These are phyloP conservation scores for Podila horticola DNA, from an alignment of 192 early-diverging fungal species.

Conservation along the genomic window DNA sequence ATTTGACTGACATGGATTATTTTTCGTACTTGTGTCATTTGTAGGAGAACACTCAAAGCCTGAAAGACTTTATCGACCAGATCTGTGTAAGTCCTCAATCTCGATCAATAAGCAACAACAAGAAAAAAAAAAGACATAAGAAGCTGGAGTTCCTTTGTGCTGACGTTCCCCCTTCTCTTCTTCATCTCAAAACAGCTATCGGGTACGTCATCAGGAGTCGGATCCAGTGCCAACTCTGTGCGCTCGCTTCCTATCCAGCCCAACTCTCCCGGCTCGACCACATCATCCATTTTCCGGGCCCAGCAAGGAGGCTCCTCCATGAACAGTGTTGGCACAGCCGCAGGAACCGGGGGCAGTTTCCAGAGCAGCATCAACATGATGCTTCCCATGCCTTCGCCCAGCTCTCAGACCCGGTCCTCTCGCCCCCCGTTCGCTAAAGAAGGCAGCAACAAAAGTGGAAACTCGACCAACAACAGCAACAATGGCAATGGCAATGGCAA, in stretches of 20 bases:
- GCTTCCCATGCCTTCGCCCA: slow-evolving; percentile 19
- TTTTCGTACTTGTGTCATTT: not conserved
- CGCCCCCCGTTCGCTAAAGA: not conserved
- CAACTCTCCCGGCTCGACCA: slow-evolving; percentile 26
- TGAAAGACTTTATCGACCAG: slow-evolving; percentile 72
- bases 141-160: not conserved
- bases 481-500: not conserved
- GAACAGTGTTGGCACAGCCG: slow-evolving; percentile 1
- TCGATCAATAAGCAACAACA: not conserved
- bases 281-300: slow-evolving; percentile 18
- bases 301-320: slow-evolving; percentile 16
- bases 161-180: not conserved
- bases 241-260: slow-evolving; percentile 16
- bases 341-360: not conserved
- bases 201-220: slow-evolving; percentile 2
- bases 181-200: not conserved
- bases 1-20: not conserved
- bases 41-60: slow-evolving; percentile 63
- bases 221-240: slow-evolving; percentile 34
- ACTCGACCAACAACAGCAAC: no score
- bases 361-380: not conserved
- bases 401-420: slow-evolving; percentile 3
- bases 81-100: slow-evolving; percentile 53
- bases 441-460: no score
- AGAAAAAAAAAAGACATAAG: not conserved